These are phyloP conservation scores for Lathyrus aphaca DNA, from an alignment of 306 rosid species.

Conservation along the genomic window DNA sequence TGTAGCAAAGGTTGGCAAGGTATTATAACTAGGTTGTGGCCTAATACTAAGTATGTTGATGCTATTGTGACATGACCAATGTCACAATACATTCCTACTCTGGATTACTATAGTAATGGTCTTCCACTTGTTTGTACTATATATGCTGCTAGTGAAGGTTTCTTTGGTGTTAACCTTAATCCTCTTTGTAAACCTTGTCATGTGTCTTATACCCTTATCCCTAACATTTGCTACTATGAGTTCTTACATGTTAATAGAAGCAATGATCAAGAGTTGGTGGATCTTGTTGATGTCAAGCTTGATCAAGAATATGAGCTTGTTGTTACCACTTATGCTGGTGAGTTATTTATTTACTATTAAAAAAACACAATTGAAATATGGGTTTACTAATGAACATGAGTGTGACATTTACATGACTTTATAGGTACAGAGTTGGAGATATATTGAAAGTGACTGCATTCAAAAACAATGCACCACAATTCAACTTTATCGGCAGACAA, in stretches of 20 bases:
- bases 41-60: conserved; percentile 87
- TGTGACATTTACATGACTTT: too few relatives aligned
- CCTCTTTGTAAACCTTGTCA: conserved; percentile 76
- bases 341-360: too few relatives aligned
- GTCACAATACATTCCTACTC: conserved; percentile 89
- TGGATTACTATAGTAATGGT: conserved; percentile 77
- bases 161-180: conserved; percentile 81
- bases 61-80: conserved; percentile 95
- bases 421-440: too few relatives aligned
- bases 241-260: conserved; percentile 63
- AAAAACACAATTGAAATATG: too few relatives aligned
- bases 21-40: conserved; percentile 82
- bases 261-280: conserved; percentile 56
- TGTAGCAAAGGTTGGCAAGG: conserved; percentile 79
- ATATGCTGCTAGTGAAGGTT: conserved; percentile 91
- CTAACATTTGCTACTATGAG: conserved; percentile 85
- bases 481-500: too few relatives aligned
- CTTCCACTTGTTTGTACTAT: conserved; percentile 89
- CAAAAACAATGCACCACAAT: too few relatives aligned
- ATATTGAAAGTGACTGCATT: too few relatives aligned
- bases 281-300: conserved; percentile 78
- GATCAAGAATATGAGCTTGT: conserved; percentile 55
- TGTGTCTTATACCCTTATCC: conserved; percentile 86
- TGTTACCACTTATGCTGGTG: too few relatives aligned
- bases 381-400: too few relatives aligned